These are phyloP conservation scores for Magnaporthales sp. DNA, from an alignment of 2,329 filamentous ascomycete genomes.

Conservation along the genomic window DNA sequence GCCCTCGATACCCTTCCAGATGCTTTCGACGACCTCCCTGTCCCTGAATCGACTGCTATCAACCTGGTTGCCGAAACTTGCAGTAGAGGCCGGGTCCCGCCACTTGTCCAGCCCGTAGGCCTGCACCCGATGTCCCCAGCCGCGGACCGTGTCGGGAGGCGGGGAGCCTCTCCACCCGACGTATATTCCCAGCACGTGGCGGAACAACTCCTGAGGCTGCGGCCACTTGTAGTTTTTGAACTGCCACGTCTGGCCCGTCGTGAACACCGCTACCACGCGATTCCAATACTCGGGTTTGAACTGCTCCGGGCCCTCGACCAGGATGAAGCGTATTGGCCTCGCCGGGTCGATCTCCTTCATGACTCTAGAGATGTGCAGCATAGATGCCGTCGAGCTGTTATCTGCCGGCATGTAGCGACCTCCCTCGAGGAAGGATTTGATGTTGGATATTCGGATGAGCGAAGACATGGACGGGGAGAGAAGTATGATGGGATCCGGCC, in stretches of 20 bases:
- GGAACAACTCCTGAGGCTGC: slow-evolving; percentile 79
- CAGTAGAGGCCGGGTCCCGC: slow-evolving; percentile 36
- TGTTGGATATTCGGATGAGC: slow-evolving; percentile 89
- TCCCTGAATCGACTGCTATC: slow-evolving; percentile 68
- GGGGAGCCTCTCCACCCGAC: slow-evolving; percentile 86
- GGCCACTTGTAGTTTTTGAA: slow-evolving; percentile 98
- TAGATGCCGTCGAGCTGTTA: slow-evolving; percentile 60
- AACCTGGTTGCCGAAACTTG: slow-evolving; percentile 13
- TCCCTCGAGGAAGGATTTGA: slow-evolving; percentile 84
- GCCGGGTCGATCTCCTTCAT: slow-evolving; percentile 63
- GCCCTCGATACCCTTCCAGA: slow-evolving; percentile 83
- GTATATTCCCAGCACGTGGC: slow-evolving; percentile 77
- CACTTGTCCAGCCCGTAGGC: slow-evolving; percentile 78
- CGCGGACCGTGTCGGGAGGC: slow-evolving; percentile 66
- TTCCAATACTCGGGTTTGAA: slow-evolving; percentile 99
- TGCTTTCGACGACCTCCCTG: slow-evolving; percentile 82
- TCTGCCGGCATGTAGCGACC: slow-evolving; percentile 76
- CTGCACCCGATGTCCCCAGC: slow-evolving; percentile 80
- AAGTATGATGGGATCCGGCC: slow-evolving; percentile 83
- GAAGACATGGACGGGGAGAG: slow-evolving; percentile 94
- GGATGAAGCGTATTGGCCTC: slow-evolving; percentile 81
- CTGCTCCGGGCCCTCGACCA: slow-evolving; percentile 85
- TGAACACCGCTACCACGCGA: slow-evolving; percentile 91
- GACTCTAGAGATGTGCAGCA: slow-evolving; percentile 75
- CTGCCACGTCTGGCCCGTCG: slow-evolving; percentile 95